These are phyloP conservation scores for Pilobolus umbonatus DNA, from an alignment of 192 early-diverging fungal species.

Conservation along the genomic window DNA sequence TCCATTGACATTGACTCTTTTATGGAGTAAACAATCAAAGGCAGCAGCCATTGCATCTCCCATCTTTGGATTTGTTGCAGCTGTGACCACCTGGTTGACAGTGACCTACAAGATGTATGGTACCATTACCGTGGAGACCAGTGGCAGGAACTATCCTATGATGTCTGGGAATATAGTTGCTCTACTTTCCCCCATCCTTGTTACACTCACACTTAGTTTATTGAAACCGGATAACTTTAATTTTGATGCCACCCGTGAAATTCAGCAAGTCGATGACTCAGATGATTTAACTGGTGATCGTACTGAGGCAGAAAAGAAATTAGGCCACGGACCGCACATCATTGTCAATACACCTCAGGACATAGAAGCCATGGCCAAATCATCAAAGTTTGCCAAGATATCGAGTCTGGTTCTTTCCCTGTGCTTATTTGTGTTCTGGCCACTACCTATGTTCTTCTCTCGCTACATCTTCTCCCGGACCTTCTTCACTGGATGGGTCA, in stretches of 20 bases:
- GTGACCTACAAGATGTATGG: constrained; percentile 48
- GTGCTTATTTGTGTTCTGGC: constrained; percentile 61
- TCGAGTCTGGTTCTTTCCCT: constrained; percentile 53
- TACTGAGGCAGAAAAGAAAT: background rate
- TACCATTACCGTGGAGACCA: constrained; percentile 50
- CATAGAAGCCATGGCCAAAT: constrained; percentile 39
- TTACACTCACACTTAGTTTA: constrained; percentile 38
- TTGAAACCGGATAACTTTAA: constrained; percentile 61
- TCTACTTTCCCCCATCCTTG: constrained; percentile 27
- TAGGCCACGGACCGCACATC: background rate
- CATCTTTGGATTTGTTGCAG: constrained; percentile 47
- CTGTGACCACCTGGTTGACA: constrained; percentile 57
- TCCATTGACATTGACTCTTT: constrained; percentile 59
- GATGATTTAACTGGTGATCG: constrained; percentile 2
- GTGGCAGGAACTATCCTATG: constrained; percentile 68
- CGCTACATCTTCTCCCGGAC: constrained; percentile 56
- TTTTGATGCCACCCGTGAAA: constrained; percentile 44
- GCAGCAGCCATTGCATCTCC: constrained; percentile 49
- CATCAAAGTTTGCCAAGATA: constrained; percentile 52
- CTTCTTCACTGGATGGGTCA: constrained; percentile 71
- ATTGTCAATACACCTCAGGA: constrained; percentile 28
- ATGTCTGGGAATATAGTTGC: constrained; percentile 66
- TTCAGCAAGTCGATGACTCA: constrained; percentile 45
- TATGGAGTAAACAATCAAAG: constrained; percentile 61
- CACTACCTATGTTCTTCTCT: constrained; percentile 61